phyloP scores from a whole-genome alignment of 116 monocot genomes.

The Cymodocea nodosa region DNA sequence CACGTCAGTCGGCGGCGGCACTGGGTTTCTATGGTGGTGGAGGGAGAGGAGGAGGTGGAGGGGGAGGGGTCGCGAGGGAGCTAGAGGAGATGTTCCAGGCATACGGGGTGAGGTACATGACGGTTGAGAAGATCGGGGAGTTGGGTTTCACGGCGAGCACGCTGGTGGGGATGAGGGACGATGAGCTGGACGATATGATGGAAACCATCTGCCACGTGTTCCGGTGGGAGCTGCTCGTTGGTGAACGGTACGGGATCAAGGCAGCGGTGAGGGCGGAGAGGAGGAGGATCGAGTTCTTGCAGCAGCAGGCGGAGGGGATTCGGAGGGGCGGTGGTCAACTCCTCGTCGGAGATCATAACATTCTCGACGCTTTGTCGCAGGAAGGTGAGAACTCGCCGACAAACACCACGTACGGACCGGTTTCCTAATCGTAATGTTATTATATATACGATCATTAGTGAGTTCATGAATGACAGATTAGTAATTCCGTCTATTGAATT shows the following conservation, averaged over 20 bases:
- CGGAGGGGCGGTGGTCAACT: not conserved
- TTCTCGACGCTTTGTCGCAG: constrained; percentile 78
- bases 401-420: too few species aligned
- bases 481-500: not conserved
- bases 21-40: constrained; percentile 7
- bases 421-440: too few species aligned
- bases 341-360: constrained; percentile 9
- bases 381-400: constrained; percentile 62
- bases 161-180: constrained; percentile 75
- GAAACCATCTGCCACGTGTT: constrained; percentile 66
- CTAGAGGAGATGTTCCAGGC: constrained; percentile 78
- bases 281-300: constrained; percentile 28
- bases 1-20: constrained; percentile 1
- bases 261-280: constrained; percentile 78
- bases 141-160: constrained; percentile 88
- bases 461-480: too few species aligned
- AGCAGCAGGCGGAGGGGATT: not conserved
- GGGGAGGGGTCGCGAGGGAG: constrained; percentile 21
- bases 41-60: not conserved
- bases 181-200: constrained; percentile 98
- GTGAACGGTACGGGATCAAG: constrained; percentile 85
- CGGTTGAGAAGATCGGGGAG: constrained; percentile 67
- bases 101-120: constrained; percentile 69
- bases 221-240: constrained; percentile 90
- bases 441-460: too few species aligned